A percentile compares a stretch with the other conserved stretches of the same genome.
Conservation (phyloP, 2,329 filamentous ascomycete genomes). For the Allantophomopsis cytisporea region DNA sequence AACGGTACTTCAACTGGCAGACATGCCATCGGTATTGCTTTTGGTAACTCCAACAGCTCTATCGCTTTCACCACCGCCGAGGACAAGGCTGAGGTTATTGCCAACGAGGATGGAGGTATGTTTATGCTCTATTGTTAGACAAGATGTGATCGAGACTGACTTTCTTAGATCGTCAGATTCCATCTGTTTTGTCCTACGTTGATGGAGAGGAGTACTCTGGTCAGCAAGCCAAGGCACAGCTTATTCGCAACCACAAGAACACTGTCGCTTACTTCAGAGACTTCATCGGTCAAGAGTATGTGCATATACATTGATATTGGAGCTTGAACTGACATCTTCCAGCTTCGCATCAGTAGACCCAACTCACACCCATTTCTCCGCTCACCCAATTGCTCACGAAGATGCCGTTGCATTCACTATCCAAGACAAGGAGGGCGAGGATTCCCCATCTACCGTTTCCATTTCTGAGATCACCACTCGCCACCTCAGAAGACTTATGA, state of each 20-base stretch:
- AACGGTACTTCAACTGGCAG: slow-evolving; percentile 37
- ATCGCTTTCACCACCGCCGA: slow-evolving; percentile 90
- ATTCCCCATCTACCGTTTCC: slow-evolving; percentile 50
- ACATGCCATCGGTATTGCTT: slow-evolving; percentile 84
- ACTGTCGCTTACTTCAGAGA: slow-evolving; percentile 94
- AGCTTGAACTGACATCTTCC: slow-evolving; percentile 9
- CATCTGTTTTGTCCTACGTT: slow-evolving; percentile 85
- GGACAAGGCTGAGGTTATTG: slow-evolving; percentile 94
- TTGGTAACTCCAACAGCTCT: slow-evolving; percentile 97
- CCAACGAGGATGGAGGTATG: slow-evolving; percentile 93
- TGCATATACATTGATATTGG: slow-evolving; percentile 4
- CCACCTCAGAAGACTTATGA: slow-evolving; percentile 68
- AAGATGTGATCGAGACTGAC: slow-evolving; percentile 3
- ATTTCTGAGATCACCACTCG: slow-evolving; percentile 75
- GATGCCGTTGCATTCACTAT: slow-evolving; percentile 70
- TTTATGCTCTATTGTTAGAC: slow-evolving; percentile 5
- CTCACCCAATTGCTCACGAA: slow-evolving; percentile 68
- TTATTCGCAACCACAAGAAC: slow-evolving; percentile 85
- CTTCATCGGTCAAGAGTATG: slow-evolving; percentile 85
- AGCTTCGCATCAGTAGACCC: slow-evolving; percentile 93
- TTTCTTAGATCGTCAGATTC: slow-evolving; percentile 79
- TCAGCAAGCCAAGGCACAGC: slow-evolving; percentile 85
- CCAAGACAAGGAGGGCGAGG: slow-evolving; percentile 55
- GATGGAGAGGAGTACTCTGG: slow-evolving; percentile 95
- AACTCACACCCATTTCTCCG: slow-evolving; percentile 84